Evolutionary conservation across 192 early-diverging fungal species (phyloP).

Genomic region (Coemansia sp.): DNA sequence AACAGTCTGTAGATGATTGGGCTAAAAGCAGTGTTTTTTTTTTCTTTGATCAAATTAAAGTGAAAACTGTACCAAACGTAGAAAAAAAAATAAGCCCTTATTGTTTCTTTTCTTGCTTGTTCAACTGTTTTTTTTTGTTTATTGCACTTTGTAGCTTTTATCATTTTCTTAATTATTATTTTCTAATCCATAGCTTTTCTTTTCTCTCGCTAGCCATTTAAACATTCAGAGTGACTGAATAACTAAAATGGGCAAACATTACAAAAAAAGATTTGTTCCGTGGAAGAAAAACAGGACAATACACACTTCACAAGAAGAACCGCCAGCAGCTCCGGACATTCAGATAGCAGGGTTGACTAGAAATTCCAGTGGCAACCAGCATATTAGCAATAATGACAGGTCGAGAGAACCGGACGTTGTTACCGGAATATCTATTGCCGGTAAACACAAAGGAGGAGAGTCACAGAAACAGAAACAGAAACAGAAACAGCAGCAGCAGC

Average conservation of each 20-base stretch:
- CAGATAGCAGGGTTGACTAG: conserved; percentile 4
- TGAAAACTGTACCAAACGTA: no score
- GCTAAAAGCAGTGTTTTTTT: no score
- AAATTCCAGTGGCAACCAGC: not conserved
- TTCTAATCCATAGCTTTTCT: not conserved
- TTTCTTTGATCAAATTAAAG: no score
- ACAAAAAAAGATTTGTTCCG: not conserved
- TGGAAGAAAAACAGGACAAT: conserved; percentile 5
- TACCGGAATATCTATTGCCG: conserved; percentile 11
- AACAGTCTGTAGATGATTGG: no score
- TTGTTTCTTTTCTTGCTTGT: no score
- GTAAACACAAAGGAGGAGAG: not conserved
- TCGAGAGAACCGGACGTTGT: not conserved
- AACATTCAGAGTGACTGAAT: not conserved
- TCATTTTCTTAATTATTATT: no score
- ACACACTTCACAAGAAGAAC: not conserved
- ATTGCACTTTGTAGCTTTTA: not conserved
- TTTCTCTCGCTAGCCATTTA: not conserved
- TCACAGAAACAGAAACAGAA: not conserved
- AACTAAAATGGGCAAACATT: not conserved
- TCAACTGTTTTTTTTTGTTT: no score
- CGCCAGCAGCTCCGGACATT: not conserved
- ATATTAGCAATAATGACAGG: not conserved
- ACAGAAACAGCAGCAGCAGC: not conserved
- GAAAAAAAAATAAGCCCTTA: no score